Conservation (phyloP, 768 basidiomycete genomes). For the Tubosaeta sp. region DNA sequence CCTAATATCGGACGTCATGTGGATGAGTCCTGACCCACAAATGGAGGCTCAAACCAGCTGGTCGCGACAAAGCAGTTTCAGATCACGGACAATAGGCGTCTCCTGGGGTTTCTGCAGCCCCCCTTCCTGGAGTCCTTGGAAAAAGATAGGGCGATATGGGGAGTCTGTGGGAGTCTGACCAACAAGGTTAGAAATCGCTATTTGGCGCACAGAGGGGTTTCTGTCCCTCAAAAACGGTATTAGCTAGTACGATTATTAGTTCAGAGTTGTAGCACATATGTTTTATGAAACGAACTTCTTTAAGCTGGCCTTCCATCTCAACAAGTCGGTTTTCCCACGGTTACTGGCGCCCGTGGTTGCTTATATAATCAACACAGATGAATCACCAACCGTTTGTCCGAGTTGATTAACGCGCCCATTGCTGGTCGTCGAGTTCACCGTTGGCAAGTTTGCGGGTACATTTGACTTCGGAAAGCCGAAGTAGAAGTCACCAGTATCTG, state of each 20-base stretch:
- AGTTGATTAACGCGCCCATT: slow-evolving; percentile 21
- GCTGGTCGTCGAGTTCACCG: neutral
- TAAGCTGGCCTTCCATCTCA: slow-evolving; percentile 35
- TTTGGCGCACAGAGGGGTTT: slow-evolving; percentile 82
- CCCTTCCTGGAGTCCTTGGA: slow-evolving; percentile 53
- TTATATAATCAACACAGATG: slow-evolving; percentile 19
- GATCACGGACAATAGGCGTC: slow-evolving; percentile 66
- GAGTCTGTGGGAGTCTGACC: slow-evolving; percentile 72
- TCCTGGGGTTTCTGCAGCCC: slow-evolving; percentile 59
- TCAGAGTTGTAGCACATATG: neutral
- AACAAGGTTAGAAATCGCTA: slow-evolving; percentile 81
- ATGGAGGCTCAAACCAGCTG: slow-evolving; percentile 57
- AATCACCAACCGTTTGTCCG: neutral
- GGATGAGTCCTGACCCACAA: slow-evolving; percentile 4
- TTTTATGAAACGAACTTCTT: slow-evolving; percentile 31
- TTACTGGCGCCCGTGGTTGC: slow-evolving; percentile 1
- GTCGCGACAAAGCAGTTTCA: slow-evolving; percentile 86
- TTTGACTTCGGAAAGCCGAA: neutral
- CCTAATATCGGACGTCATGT: slow-evolving; percentile 40
- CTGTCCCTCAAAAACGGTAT: slow-evolving; percentile 79
- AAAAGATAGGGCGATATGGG: slow-evolving; percentile 71
- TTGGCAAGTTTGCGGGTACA: neutral
- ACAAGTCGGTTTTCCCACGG: slow-evolving; percentile 17
- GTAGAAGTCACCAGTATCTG: neutral
- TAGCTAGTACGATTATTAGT: slow-evolving; percentile 46